These are phyloP conservation scores for Arthrinium puccinioides DNA, from an alignment of 2,329 filamentous ascomycete genomes.

Conservation along the genomic window DNA sequence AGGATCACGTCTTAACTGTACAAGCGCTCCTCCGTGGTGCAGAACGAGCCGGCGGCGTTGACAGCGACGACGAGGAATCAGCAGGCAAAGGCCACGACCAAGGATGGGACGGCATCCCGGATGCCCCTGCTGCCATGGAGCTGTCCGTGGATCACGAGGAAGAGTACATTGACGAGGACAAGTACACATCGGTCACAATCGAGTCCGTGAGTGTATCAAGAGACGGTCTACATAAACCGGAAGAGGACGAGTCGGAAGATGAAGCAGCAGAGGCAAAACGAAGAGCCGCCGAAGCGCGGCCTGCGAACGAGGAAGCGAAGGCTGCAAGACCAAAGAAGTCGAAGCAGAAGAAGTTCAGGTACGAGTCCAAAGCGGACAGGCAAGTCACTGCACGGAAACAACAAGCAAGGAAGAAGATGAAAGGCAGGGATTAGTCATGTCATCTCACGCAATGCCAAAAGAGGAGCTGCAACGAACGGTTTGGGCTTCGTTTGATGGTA, in stretches of 20 bases:
- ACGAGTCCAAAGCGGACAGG: conserved; percentile 82
- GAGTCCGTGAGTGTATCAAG: conserved; percentile 78
- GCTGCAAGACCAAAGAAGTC: conserved; percentile 62
- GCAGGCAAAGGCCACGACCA: conserved; percentile 28
- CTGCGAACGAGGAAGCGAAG: conserved; percentile 36
- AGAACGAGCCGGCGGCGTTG: conserved; percentile 36
- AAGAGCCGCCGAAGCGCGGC: conserved; percentile 26
- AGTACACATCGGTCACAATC: conserved; percentile 89
- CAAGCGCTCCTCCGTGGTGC: conserved; percentile 62
- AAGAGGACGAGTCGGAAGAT: conserved; percentile 30
- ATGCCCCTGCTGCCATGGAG: conserved; percentile 28
- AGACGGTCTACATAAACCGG: conserved; percentile 59
- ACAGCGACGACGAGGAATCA: conserved; percentile 17
- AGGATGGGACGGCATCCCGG: conserved; percentile 60
- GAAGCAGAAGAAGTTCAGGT: conserved; percentile 88
- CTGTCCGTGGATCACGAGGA: conserved; percentile 71
- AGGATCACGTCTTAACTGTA: conserved; percentile 73
- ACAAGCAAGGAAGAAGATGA: conserved; percentile 53
- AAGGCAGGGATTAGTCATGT: conserved; percentile 14
- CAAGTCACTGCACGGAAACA: conserved; percentile 65
- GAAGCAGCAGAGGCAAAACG: conserved; percentile 26
- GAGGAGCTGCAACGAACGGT: not conserved
- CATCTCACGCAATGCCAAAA: not conserved
- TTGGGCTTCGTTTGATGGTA: conserved; percentile 1
- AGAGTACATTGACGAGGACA: conserved; percentile 94